phyloP scores from a whole-genome alignment of 495 filamentous ascomycete genomes.

The Penicillium nucicola region DNA sequence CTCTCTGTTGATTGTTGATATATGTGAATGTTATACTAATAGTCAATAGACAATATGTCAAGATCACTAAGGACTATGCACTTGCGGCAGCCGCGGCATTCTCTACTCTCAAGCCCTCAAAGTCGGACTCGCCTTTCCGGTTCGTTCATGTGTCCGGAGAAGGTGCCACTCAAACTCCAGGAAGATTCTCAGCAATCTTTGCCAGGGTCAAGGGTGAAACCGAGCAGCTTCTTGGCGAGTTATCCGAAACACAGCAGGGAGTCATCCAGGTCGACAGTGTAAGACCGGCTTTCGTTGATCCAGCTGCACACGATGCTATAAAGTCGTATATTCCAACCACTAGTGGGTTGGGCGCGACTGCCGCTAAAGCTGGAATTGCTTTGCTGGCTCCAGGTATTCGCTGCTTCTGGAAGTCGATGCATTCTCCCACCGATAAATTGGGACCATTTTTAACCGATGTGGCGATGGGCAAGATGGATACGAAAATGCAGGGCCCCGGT shows the following conservation, averaged over 20 bases:
- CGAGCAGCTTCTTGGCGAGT: constrained; percentile 49
- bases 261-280: constrained; percentile 47
- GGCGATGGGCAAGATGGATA: constrained; percentile 55
- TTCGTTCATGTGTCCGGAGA: constrained; percentile 70
- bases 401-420: constrained; percentile 8
- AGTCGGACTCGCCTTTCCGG: constrained; percentile 39
- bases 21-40: not conserved
- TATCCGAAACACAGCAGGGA: constrained; percentile 40
- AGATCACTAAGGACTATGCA: constrained; percentile 63
- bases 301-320: constrained; percentile 43
- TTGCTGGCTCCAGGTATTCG: constrained; percentile 6
- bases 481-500: constrained; percentile 37
- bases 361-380: not conserved
- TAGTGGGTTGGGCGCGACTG: not conserved
- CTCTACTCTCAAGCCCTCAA: constrained; percentile 39
- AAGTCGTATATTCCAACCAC: constrained; percentile 34
- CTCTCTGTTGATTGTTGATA: not conserved
- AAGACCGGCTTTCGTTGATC: constrained; percentile 54
- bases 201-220: constrained; percentile 61
- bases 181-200: constrained; percentile 52
- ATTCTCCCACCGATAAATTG: constrained; percentile 36
- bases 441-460: constrained; percentile 50
- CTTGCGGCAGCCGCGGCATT: constrained; percentile 61
- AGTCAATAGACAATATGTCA: constrained; percentile 55
- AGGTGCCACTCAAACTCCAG: constrained; percentile 45